Conservation (phyloP, 305 asterid genomes). For the Petunia hybrid region DNA sequence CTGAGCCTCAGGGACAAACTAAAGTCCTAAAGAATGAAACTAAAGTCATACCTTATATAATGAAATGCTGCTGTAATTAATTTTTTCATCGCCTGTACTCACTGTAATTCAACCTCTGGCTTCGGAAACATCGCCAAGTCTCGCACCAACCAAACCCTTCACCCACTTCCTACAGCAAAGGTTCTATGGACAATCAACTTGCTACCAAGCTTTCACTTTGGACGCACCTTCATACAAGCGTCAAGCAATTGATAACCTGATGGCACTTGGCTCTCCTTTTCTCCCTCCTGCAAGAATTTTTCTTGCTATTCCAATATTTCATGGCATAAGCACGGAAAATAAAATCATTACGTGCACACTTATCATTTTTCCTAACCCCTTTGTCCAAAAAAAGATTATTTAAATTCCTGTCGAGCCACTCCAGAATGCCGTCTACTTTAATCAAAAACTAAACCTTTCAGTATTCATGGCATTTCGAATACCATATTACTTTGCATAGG, state of each 20-base stretch:
- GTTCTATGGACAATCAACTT: constrained; percentile 19
- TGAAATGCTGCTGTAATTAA: neutral
- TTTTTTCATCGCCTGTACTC: constrained; percentile 3
- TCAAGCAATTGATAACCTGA: constrained; percentile 23
- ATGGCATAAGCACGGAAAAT: constrained; percentile 22
- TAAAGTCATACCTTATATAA: neutral
- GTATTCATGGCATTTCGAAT: no score
- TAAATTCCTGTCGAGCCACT: neutral
- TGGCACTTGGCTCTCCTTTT: neutral
- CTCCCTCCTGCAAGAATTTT: neutral
- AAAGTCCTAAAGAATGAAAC: neutral
- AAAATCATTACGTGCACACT: neutral
- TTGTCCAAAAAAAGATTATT: constrained; percentile 2
- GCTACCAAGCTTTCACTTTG: neutral
- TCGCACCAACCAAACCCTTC: neutral
- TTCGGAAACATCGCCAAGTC: constrained; percentile 4
- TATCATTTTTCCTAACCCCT: constrained; percentile 1
- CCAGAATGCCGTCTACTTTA: no score
- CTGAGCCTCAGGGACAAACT: constrained; percentile 22
- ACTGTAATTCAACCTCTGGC: constrained; percentile 16
- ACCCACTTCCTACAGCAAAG: neutral
- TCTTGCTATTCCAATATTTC: constrained; percentile 18
- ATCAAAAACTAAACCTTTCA: no score
- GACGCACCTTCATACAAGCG: neutral
- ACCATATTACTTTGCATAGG: no score